phyloP scores from a whole-genome alignment of 2,329 filamentous ascomycete species.

The Aureobasidium sp. region DNA sequence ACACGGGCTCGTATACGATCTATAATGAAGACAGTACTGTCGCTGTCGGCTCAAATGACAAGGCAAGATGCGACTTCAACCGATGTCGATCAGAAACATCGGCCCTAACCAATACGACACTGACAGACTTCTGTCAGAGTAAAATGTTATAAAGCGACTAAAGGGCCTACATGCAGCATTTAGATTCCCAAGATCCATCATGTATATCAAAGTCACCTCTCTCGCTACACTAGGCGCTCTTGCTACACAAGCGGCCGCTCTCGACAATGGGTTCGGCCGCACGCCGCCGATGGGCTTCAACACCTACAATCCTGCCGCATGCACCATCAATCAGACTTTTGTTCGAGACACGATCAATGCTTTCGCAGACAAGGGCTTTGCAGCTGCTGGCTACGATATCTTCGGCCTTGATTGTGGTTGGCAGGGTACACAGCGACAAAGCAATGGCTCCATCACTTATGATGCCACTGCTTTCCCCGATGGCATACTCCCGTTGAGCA shows the following conservation, averaged over 20 bases:
- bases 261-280: slow-evolving; percentile 25
- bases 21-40: background rate
- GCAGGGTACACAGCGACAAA: slow-evolving; percentile 34
- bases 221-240: background rate
- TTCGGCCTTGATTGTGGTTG: slow-evolving; percentile 56
- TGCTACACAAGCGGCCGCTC: slow-evolving; percentile 2
- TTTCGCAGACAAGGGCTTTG: slow-evolving; percentile 17
- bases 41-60: background rate
- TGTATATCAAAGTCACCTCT: slow-evolving; percentile 6
- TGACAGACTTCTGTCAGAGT: too few species aligned
- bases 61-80: background rate
- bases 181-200: background rate
- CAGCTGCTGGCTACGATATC: slow-evolving; percentile 45
- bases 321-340: slow-evolving; percentile 21
- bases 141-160: background rate
- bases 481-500: slow-evolving; percentile 42
- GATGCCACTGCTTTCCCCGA: slow-evolving; percentile 46
- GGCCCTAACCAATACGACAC: background rate
- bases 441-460: slow-evolving; percentile 44
- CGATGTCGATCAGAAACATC: background rate
- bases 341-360: slow-evolving; percentile 20
- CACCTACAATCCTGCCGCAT: slow-evolving; percentile 23
- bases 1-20: background rate
- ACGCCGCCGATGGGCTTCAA: slow-evolving; percentile 25
- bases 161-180: background rate